Evolutionary conservation across 1,139 yeast species (phyloP).

Genomic region (Candida buenavistaensis): DNA sequence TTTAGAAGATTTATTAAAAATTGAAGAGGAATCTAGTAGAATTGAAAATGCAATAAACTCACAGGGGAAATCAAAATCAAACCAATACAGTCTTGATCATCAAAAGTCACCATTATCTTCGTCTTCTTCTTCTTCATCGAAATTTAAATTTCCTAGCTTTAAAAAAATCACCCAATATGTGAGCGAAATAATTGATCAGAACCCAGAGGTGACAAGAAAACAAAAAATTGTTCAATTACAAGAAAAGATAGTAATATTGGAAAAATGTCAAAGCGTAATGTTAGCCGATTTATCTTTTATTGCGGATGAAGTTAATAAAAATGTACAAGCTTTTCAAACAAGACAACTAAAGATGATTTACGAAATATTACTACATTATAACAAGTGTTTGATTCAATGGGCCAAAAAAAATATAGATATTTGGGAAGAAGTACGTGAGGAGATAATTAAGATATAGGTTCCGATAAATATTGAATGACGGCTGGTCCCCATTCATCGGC

Average conservation of each 20-base stretch:
- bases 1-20: conserved; percentile 38
- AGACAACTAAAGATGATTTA: conserved; percentile 47
- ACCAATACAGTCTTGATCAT: conserved; percentile 28
- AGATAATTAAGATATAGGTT: conserved; percentile 26
- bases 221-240: conserved; percentile 53
- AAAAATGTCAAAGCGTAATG: conserved; percentile 60
- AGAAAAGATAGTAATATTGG: conserved; percentile 52
- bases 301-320: conserved; percentile 49
- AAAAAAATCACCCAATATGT: conserved; percentile 63
- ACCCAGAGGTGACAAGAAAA: conserved; percentile 65
- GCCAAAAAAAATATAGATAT: conserved; percentile 67
- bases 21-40: conserved; percentile 41
- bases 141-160: conserved; percentile 27
- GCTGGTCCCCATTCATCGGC: conserved; percentile 44
- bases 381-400: conserved; percentile 64
- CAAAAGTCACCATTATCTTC: conserved; percentile 7
- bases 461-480: conserved; percentile 27
- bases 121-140: conserved; percentile 10
- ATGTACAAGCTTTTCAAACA: conserved; percentile 51
- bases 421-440: conserved; percentile 68
- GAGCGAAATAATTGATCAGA: conserved; percentile 68
- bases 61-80: conserved; percentile 27
- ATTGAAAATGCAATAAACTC: conserved; percentile 34
- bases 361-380: conserved; percentile 50
- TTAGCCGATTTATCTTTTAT: conserved; percentile 55